These are phyloP conservation scores for Cryptosporidium andersoni DNA, from an alignment of 169 alveolate genomes.

Conservation along the genomic window DNA sequence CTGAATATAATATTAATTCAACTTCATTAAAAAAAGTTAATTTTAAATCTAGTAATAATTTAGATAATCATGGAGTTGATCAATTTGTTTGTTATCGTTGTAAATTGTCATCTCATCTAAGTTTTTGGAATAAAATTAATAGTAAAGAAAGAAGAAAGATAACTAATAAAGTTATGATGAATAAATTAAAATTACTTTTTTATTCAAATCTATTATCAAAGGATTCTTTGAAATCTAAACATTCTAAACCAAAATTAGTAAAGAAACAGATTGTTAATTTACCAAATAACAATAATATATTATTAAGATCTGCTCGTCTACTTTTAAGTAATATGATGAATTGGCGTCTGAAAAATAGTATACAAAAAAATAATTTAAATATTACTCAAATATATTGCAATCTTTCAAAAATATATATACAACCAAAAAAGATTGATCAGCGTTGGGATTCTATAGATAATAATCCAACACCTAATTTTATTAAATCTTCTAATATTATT, in stretches of 20 bases:
- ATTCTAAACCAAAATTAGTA: not conserved
- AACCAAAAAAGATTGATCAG: not conserved
- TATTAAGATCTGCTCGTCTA: slow-evolving; percentile 20
- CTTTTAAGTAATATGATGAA: slow-evolving; percentile 23
- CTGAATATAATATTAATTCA: not conserved
- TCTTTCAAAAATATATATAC: slow-evolving; percentile 10
- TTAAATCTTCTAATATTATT: not conserved
- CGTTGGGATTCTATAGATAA: slow-evolving; percentile 29
- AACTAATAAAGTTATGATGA: slow-evolving; percentile 51
- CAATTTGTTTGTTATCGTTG: slow-evolving; percentile 36
- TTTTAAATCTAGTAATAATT: not conserved
- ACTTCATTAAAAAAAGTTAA: not conserved
- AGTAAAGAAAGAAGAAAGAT: slow-evolving; percentile 19
- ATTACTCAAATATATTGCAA: not conserved
- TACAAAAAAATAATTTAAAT: not conserved
- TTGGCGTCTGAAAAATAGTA: slow-evolving; percentile 30
- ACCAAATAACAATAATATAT: not conserved
- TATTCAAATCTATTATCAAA: not conserved
- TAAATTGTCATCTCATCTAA: slow-evolving; percentile 16
- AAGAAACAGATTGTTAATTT: not conserved
- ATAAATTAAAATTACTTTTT: slow-evolving; percentile 23
- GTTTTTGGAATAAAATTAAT: slow-evolving; percentile 19
- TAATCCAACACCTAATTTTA: not conserved
- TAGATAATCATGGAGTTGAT: not conserved
- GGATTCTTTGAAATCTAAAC: not conserved